phyloP scores from a whole-genome alignment of 495 filamentous ascomycete species.

The Daldinia caldariorum region DNA sequence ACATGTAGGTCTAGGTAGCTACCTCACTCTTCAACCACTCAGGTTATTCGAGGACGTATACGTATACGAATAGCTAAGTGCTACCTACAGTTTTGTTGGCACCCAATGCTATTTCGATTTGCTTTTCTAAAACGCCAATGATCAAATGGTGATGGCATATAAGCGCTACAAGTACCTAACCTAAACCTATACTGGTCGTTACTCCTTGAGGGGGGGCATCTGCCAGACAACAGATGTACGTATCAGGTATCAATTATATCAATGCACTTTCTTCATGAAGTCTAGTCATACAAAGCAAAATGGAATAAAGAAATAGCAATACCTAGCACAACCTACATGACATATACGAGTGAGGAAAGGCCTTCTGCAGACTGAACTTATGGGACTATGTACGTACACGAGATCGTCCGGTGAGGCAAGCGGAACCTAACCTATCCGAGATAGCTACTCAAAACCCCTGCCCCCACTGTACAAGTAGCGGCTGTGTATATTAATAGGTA shows the following conservation, averaged over 20 bases:
- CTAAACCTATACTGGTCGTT: background rate
- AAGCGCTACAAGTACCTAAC: background rate
- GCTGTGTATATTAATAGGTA: background rate
- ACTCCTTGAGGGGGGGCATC: background rate
- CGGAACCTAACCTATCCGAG: background rate
- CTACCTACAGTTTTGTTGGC: background rate
- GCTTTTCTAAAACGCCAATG: background rate
- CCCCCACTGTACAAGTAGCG: background rate
- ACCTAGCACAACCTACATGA: background rate
- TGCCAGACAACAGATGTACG: background rate
- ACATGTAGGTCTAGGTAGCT: no score
- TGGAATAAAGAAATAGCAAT: background rate
- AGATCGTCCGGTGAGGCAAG: background rate
- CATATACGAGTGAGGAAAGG: background rate
- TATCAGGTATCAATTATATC: background rate
- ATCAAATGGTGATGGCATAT: conserved; percentile 1
- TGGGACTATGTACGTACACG: background rate
- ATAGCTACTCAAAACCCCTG: background rate
- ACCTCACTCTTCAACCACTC: conserved; percentile 11
- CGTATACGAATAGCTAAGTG: conserved; percentile 1
- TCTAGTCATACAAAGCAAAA: background rate
- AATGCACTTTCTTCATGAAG: background rate
- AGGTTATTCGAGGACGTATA: conserved; percentile 1
- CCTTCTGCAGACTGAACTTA: no score
- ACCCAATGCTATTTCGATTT: background rate